Evolutionary conservation across 2,329 filamentous ascomycete species (phyloP).

Genomic region (Fusarium staphyleae): DNA sequence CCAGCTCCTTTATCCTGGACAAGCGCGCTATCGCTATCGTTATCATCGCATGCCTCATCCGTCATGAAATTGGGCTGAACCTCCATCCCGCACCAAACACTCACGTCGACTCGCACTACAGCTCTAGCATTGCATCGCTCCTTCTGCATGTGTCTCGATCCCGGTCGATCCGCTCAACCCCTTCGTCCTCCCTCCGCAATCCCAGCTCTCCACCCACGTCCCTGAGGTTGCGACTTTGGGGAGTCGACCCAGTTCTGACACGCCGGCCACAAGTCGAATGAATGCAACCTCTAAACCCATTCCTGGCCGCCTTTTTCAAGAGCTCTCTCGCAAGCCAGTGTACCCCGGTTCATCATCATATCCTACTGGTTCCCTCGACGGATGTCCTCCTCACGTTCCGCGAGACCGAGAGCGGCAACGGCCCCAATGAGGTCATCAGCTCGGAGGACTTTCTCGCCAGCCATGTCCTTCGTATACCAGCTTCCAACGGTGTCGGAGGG

Average conservation of each 20-base stretch:
- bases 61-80: slow-evolving; percentile 29
- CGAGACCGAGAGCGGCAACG: slow-evolving; percentile 82
- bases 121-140: slow-evolving; percentile 7
- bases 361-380: slow-evolving; percentile 91
- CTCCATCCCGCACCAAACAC: slow-evolving; percentile 24
- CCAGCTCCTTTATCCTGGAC: slow-evolving; percentile 21
- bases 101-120: slow-evolving; percentile 12
- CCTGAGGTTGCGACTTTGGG: slow-evolving; percentile 34
- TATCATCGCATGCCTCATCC: slow-evolving; percentile 37
- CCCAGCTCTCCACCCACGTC: slow-evolving; percentile 13
- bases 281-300: slow-evolving; percentile 99
- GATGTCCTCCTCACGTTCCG: slow-evolving; percentile 87
- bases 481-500: slow-evolving; percentile 56
- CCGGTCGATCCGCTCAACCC: slow-evolving; percentile 22
- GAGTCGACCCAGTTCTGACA: slow-evolving; percentile 42
- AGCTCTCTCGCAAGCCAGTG: slow-evolving; percentile 93
- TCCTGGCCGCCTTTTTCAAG: slow-evolving; percentile 97
- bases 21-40: slow-evolving; percentile 30
- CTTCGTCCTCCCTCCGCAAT: slow-evolving; percentile 17
- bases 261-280: slow-evolving; percentile 48
- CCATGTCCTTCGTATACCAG: slow-evolving; percentile 89
- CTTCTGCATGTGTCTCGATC: slow-evolving; percentile 39
- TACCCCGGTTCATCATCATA: slow-evolving; percentile 87
- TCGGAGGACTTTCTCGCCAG: slow-evolving; percentile 96
- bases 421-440: slow-evolving; percentile 80